phyloP scores from a whole-genome alignment of 2,329 filamentous ascomycete genomes.

The Aphanoascus verrucosus region DNA sequence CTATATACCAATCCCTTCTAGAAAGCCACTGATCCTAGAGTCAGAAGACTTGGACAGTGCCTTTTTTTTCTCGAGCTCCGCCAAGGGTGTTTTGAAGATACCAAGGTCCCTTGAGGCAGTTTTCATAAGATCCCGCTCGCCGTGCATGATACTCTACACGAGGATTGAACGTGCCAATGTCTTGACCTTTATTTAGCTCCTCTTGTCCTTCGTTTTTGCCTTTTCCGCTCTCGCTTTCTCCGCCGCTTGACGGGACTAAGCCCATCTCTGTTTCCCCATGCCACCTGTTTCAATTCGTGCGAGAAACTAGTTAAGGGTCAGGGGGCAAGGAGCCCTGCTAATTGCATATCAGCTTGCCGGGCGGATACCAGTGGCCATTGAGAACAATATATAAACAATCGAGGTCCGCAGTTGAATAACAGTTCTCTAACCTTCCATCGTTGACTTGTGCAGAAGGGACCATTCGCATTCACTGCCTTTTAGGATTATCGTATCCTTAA shows the following conservation, averaged over 20 bases:
- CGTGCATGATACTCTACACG: constrained; percentile 3
- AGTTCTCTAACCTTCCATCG: not conserved
- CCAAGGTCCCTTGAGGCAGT: constrained; percentile 5
- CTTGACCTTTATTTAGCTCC: not conserved
- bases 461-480: constrained; percentile 3
- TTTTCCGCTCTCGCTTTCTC: not conserved
- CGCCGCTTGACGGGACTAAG: not conserved
- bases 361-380: constrained; percentile 13
- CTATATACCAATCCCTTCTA: constrained; percentile 6
- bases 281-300: constrained; percentile 11
- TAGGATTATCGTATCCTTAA: constrained; percentile 7
- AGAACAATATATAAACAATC: not conserved
- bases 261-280: constrained; percentile 5
- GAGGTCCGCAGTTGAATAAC: constrained; percentile 1
- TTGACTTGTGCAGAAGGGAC: not conserved
- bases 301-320: not conserved
- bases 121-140: not conserved
- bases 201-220: not conserved
- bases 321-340: constrained; percentile 1
- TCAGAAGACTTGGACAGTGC: constrained; percentile 6
- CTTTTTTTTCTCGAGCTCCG: constrained; percentile 5
- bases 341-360: constrained; percentile 9
- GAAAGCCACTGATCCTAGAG: constrained; percentile 1
- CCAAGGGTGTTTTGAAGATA: constrained; percentile 4
- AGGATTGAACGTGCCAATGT: constrained; percentile 3